phyloP scores from a whole-genome alignment of 768 basidiomycete genomes.

The Multifurca ochricompacta region DNA sequence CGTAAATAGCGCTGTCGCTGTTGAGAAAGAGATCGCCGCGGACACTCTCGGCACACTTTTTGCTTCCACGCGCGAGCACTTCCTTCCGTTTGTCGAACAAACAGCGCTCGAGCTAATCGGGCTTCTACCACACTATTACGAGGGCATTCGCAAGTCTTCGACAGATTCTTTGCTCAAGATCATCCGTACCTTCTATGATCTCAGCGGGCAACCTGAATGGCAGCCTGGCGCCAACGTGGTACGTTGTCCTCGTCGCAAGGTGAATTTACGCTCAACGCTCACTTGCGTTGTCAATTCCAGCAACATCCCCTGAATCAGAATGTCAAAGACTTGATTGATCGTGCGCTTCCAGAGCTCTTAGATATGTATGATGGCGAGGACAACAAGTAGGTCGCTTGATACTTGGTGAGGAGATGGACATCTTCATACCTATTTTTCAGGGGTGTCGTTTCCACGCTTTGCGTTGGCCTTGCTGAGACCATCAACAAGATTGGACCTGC shows the following conservation, averaged over 20 bases:
- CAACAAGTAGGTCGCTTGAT: conserved; percentile 70
- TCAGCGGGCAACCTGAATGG: conserved; percentile 81
- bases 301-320: conserved; percentile 45
- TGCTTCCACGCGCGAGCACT: conserved; percentile 67
- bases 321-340: conserved; percentile 73
- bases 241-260: conserved; percentile 26
- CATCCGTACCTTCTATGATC: conserved; percentile 84
- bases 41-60: conserved; percentile 94
- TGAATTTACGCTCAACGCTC: background rate
- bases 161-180: conserved; percentile 83
- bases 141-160: conserved; percentile 93
- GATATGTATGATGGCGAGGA: conserved; percentile 93
- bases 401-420: background rate
- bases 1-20: conserved; percentile 92
- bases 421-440: conserved; percentile 33
- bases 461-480: conserved; percentile 83
- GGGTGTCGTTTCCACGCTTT: conserved; percentile 81
- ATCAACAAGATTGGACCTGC: conserved; percentile 89
- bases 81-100: conserved; percentile 86
- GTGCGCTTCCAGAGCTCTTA: conserved; percentile 64
- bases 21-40: conserved; percentile 98
- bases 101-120: conserved; percentile 71
- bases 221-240: conserved; percentile 60
- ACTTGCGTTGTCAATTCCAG: background rate
- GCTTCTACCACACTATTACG: conserved; percentile 88